Evolutionary conservation across 2,329 filamentous ascomycete species (phyloP).

Genomic region (Xylaria hypoxylon): DNA sequence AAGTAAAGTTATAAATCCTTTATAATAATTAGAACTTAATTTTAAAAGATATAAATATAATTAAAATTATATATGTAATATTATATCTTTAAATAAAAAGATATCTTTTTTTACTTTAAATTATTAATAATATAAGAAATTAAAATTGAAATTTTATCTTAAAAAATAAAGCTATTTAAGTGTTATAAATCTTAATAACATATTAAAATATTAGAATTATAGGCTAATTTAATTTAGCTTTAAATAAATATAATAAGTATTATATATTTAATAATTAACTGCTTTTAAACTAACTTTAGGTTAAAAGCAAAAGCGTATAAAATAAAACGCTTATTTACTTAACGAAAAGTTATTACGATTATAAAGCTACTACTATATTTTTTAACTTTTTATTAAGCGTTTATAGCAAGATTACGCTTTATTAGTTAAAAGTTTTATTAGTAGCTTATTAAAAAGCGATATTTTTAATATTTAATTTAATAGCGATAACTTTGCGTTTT

Average conservation of each 20-base stretch:
- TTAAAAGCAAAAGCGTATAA: no score
- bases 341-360: no score
- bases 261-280: no score
- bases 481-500: not conserved
- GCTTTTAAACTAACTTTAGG: no score
- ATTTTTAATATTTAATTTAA: not conserved
- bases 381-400: not conserved
- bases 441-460: not conserved
- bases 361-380: not conserved
- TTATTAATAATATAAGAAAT: not conserved
- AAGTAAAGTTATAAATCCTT: no score
- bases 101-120: not conserved
- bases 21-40: not conserved
- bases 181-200: not conserved
- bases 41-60: not conserved
- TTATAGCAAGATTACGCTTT: no score
- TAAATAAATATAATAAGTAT: no score
- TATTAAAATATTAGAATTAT: not conserved
- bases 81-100: no score
- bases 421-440: not conserved
- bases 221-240: not conserved
- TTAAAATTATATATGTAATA: slow-evolving; percentile 1
- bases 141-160: not conserved
- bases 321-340: no score
- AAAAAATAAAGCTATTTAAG: not conserved